These are phyloP conservation scores for Chaetomiaceae sp. DNA, from an alignment of 2,329 filamentous ascomycete species.

Conservation along the genomic window DNA sequence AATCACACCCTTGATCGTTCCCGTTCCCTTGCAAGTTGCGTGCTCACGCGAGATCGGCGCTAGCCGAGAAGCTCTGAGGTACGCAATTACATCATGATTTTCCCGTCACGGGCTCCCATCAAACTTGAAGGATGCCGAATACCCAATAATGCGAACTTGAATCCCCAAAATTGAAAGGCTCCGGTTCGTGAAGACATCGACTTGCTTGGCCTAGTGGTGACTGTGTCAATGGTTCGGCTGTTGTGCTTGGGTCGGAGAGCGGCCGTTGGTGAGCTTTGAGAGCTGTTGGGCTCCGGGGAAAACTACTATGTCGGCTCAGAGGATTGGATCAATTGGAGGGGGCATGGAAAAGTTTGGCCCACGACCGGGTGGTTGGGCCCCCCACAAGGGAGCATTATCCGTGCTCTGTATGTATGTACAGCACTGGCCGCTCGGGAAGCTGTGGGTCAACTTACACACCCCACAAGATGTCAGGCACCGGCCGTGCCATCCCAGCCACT, in stretches of 20 bases:
- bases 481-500: not conserved
- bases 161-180: not conserved
- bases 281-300: too few relatives aligned
- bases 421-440: not conserved
- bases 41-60: not conserved
- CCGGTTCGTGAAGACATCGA: too few relatives aligned
- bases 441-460: not conserved
- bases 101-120: not conserved
- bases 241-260: too few relatives aligned
- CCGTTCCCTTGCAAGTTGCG: not conserved
- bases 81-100: slow-evolving; percentile 7
- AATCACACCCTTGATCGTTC: too few relatives aligned
- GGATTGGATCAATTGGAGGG: not conserved
- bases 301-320: too few relatives aligned
- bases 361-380: not conserved
- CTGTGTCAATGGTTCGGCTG: too few relatives aligned
- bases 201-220: too few relatives aligned
- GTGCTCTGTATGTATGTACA: too few relatives aligned
- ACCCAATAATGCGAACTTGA: not conserved
- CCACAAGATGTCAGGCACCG: not conserved
- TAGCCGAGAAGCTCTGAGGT: not conserved
- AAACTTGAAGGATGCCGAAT: not conserved
- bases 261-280: too few relatives aligned
- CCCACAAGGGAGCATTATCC: too few relatives aligned
- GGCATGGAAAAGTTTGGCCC: too few relatives aligned